These are phyloP conservation scores for Cercospora zeae-maydis DNA, from an alignment of 2,329 filamentous ascomycete species.

Conservation along the genomic window DNA sequence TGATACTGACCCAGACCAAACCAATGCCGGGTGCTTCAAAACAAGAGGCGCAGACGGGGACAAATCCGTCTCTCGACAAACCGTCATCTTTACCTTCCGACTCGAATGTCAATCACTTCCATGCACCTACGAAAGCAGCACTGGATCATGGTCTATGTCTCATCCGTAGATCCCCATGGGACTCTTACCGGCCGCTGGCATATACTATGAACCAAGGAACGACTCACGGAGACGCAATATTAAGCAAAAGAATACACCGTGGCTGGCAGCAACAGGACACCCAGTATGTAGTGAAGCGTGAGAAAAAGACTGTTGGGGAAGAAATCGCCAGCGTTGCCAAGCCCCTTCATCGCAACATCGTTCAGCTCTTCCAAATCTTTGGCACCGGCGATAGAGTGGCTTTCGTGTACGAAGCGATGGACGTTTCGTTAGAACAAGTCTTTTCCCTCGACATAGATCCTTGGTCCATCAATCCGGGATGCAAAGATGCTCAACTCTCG, in stretches of 20 bases:
- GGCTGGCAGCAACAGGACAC: background rate
- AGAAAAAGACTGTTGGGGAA: background rate
- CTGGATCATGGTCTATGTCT: background rate
- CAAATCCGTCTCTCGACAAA: background rate
- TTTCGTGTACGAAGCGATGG: background rate
- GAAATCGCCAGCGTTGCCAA: background rate
- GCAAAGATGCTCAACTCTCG: background rate
- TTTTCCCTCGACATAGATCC: background rate
- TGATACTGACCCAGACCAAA: background rate
- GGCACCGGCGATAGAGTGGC: background rate
- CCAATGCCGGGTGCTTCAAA: background rate
- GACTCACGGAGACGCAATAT: background rate
- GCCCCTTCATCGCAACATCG: background rate
- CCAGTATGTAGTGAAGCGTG: background rate
- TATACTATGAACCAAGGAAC: background rate
- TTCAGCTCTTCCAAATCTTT: background rate
- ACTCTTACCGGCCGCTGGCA: background rate
- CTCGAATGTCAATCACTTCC: background rate
- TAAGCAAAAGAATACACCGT: background rate
- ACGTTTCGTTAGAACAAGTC: background rate
- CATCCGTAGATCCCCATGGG: background rate
- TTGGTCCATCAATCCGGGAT: background rate
- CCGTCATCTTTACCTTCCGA: background rate
- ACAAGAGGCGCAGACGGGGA: background rate
- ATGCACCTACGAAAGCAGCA: background rate